phyloP scores from a whole-genome alignment of 202 grass and related monocot species.

The Eragrostis tef region DNA sequence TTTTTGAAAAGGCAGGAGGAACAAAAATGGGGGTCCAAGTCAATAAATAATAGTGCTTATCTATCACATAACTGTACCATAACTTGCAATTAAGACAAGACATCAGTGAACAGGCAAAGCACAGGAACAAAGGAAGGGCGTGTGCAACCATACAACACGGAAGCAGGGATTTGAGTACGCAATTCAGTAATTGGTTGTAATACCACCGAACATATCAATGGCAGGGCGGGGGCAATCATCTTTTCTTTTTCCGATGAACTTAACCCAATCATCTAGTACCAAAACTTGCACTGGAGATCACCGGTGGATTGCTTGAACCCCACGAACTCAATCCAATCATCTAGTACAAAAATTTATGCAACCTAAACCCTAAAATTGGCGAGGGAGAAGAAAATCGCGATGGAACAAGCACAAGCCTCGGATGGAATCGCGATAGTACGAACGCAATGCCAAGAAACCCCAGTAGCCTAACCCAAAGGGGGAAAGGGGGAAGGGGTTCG shows the following conservation, averaged over 20 bases:
- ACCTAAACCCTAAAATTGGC: neutral
- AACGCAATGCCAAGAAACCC: neutral
- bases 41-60: neutral
- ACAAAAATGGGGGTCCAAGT: neutral
- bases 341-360: neutral
- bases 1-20: neutral
- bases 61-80: neutral
- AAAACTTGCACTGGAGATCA: neutral
- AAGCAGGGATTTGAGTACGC: neutral
- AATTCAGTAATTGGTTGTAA: neutral
- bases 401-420: neutral
- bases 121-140: neutral
- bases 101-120: neutral
- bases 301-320: neutral
- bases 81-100: neutral
- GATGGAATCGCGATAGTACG: too few relatives aligned
- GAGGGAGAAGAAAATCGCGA: neutral
- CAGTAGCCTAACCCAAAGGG: neutral
- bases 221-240: neutral
- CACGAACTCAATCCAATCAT: neutral
- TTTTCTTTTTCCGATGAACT: neutral
- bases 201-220: neutral
- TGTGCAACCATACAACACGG: neutral
- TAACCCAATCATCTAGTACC: neutral
- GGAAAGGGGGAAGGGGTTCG: neutral